Conservation (phyloP, 805 yeast species). For the Zygoascus ofunaensis region DNA sequence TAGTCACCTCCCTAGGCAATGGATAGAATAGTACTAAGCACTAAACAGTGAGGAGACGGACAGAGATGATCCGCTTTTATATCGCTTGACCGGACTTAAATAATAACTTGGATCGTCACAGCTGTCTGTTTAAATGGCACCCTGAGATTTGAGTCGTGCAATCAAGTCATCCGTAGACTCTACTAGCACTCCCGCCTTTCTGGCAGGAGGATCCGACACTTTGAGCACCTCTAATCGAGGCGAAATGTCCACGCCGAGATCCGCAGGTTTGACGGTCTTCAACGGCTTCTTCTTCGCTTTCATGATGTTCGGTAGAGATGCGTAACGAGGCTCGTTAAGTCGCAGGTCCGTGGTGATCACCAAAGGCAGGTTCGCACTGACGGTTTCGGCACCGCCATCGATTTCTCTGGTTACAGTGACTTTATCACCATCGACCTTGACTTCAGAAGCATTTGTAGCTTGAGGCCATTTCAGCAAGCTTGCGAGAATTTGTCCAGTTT, state of each 20-base stretch:
- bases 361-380: constrained; percentile 70
- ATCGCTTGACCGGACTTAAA: no score
- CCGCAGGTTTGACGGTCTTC: constrained; percentile 53
- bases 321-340: constrained; percentile 90
- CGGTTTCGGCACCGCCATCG: constrained; percentile 88
- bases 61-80: no score
- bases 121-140: constrained; percentile 33
- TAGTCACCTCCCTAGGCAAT: no score
- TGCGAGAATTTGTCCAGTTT: constrained; percentile 95
- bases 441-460: constrained; percentile 89
- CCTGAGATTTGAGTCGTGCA: constrained; percentile 63
- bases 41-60: no score
- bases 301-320: constrained; percentile 94
- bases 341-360: constrained; percentile 89
- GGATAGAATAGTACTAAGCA: no score
- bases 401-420: constrained; percentile 81
- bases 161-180: constrained; percentile 74
- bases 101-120: no score
- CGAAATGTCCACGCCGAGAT: constrained; percentile 57
- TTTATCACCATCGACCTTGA: constrained; percentile 45
- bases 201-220: constrained; percentile 77
- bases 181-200: constrained; percentile 77
- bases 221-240: constrained; percentile 59
- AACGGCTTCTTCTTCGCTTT: constrained; percentile 96
- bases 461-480: constrained; percentile 94